A percentile compares a stretch with the other conserved stretches of the same genome.
Conservation (phyloP, 2,329 filamentous ascomycete species). For the Xenosphaeropsis pyriputrescens region DNA sequence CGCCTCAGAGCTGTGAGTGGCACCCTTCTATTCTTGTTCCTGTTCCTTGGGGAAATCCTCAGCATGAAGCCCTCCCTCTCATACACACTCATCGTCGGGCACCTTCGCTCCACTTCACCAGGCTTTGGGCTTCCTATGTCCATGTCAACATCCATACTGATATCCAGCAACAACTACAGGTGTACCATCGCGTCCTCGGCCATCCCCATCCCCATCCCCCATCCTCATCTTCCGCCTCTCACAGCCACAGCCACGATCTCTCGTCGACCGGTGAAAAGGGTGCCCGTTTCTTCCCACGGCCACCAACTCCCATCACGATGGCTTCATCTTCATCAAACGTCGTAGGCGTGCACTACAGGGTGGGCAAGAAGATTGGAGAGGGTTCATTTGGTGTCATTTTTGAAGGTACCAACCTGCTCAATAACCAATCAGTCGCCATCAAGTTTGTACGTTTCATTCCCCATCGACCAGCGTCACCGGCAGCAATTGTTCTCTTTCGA, state of each 20-base stretch:
- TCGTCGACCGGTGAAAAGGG: not conserved
- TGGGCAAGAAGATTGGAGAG: slow-evolving; percentile 99
- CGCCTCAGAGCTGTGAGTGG: not conserved
- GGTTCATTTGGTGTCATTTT: slow-evolving; percentile 98
- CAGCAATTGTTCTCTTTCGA: not conserved
- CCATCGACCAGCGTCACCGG: not conserved
- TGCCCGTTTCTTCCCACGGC: not conserved
- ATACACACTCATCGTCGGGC: too few relatives aligned
- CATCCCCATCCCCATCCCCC: too few relatives aligned
- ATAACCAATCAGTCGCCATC: slow-evolving; percentile 98
- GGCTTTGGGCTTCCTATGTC: too few relatives aligned
- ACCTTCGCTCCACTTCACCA: too few relatives aligned
- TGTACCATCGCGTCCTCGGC: too few relatives aligned
- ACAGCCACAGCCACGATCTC: too few relatives aligned
- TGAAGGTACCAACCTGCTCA: slow-evolving; percentile 94
- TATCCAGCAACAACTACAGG: too few relatives aligned
- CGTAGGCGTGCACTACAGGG: slow-evolving; percentile 95
- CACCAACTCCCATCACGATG: slow-evolving; percentile 7
- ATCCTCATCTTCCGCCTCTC: too few relatives aligned
- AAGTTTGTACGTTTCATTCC: slow-evolving; percentile 66
- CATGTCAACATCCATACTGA: too few relatives aligned
- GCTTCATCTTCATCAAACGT: slow-evolving; percentile 56
- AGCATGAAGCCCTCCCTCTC: too few relatives aligned
- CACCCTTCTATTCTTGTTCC: too few relatives aligned
- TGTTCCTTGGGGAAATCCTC: too few relatives aligned